phyloP scores from a whole-genome alignment of 768 basidiomycete genomes.

The Collybia nuda region DNA sequence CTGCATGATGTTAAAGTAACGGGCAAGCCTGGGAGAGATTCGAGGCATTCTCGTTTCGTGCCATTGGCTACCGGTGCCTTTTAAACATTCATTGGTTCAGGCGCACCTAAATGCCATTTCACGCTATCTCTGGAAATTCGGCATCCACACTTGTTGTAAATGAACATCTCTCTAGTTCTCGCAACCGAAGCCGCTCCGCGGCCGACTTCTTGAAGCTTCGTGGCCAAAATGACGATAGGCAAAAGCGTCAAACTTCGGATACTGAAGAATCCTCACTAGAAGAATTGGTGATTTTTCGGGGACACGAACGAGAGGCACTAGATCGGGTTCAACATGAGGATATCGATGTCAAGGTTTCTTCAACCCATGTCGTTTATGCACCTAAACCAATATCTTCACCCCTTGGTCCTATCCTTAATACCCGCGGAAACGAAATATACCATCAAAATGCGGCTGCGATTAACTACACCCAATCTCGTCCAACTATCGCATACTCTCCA shows the following conservation, averaged over 20 bases:
- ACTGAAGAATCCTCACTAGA: background rate
- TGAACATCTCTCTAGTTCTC: constrained; percentile 1
- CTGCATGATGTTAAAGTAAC: too few species aligned
- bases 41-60: background rate
- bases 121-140: background rate
- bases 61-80: background rate
- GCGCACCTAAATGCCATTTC: background rate
- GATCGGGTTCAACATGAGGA: background rate
- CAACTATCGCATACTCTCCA: too few species aligned
- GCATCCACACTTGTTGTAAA: background rate
- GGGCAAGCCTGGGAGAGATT: too few species aligned
- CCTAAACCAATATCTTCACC: too few species aligned
- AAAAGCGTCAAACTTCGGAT: background rate
- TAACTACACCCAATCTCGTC: too few species aligned
- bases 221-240: background rate
- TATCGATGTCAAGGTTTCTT: too few species aligned
- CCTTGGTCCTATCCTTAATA: too few species aligned
- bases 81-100: background rate
- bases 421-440: too few species aligned
- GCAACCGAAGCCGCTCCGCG: background rate
- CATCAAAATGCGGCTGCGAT: too few species aligned
- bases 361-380: too few species aligned
- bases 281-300: background rate
- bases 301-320: background rate
- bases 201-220: background rate